Evolutionary conservation across 2,329 filamentous ascomycete species (phyloP), one percentile per base, ranked within the genome.

Genomic region (Penicillium sp.): DNA sequence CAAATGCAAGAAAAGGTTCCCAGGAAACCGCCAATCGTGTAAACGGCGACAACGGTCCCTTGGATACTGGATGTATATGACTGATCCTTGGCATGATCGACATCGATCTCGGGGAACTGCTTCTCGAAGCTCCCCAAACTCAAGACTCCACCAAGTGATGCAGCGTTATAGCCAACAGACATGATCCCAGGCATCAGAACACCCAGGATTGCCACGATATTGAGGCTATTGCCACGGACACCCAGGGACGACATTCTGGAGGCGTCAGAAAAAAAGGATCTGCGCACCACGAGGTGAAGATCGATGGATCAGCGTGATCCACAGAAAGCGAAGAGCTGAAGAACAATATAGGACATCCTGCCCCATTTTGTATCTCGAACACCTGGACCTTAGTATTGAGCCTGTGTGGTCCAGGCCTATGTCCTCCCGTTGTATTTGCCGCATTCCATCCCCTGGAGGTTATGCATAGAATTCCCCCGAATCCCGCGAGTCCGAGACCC

Each of bases 181-280:
- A 63, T 42, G 18, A 63, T 59, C 1, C 50, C 59, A 0, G 60
- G 60, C 60, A 63, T 63, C 20, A 62, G 35, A 1, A 63, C 60
- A 5, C 59, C 59, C 14, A 61, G 30, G 11, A 63, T 60, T 6
- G 60, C 51, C 4, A 42, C 49, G 4, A 60, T 31, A 43, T 57
- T 59, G 52, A 63, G 60, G 44, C 55, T 50, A 40, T 53, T 56
- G 57, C 60, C 60, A 14, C 59, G 55, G 49, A 62, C 49, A 44
- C 57, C 59, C 14, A 63, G 43, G 40, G 60, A 62, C 14, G 52
- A 57, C 24, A 51, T 31, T 59, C 60, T 61, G 4, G 24, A 38
- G 30, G 45, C 7, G 39, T 13, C 13, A 22, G 22, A 28, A n/a
- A 39, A n/a, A 39, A 47, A 31, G 22, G 51, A 54, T 60, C 50